phyloP scores from a whole-genome alignment of 2,329 filamentous ascomycete genomes.

The Beauveria scarabaeidicola region DNA sequence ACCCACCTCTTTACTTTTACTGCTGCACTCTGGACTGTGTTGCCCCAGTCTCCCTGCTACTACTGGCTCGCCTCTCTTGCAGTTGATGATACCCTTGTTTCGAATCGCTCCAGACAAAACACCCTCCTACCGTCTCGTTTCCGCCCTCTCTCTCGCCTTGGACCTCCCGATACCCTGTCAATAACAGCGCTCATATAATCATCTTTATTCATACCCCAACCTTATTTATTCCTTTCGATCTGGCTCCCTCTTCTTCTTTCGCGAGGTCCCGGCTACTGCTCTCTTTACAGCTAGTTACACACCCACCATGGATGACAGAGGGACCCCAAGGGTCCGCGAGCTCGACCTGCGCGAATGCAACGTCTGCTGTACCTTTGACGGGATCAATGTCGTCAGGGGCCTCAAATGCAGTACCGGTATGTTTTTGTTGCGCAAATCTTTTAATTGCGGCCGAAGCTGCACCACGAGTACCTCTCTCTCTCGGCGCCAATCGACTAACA shows the following conservation, averaged over 20 bases:
- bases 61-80: background rate
- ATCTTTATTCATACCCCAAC: background rate
- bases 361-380: constrained; percentile 42
- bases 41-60: background rate
- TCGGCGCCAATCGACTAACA: background rate
- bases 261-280: background rate
- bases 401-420: constrained; percentile 49
- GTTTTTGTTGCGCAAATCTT: constrained; percentile 15
- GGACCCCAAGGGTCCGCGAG: constrained; percentile 30
- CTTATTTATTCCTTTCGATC: background rate
- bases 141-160: background rate
- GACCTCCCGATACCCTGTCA: background rate
- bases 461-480: background rate
- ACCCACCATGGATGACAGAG: constrained; percentile 15
- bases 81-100: constrained; percentile 11
- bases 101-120: constrained; percentile 2
- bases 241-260: background rate
- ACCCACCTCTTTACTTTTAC: background rate
- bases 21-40: background rate
- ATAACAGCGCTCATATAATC: background rate
- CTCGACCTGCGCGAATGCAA: constrained; percentile 21
- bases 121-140: background rate
- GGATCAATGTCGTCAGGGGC: constrained; percentile 48
- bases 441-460: background rate
- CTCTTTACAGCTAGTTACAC: constrained; percentile 14